Conservation (phyloP, 108 stramenopile genomes). For the Hondaea fermentalgiana region DNA sequence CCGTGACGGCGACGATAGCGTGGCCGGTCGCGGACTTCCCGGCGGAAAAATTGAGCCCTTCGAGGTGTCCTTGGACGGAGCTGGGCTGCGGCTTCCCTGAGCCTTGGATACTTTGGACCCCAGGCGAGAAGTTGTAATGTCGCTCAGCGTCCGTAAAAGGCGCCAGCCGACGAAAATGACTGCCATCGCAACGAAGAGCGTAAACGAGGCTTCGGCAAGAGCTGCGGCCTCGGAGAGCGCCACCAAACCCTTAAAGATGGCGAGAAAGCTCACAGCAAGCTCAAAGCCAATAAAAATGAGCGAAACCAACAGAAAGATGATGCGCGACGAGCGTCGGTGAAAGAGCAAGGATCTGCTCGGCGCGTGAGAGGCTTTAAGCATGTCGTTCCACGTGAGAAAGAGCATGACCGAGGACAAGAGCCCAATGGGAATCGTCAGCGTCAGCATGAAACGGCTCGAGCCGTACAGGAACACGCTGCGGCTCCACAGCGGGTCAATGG, state of each 20-base stretch:
- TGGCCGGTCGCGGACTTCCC: no score
- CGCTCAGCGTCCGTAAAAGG: neutral
- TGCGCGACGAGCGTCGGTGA: neutral
- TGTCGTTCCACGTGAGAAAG: neutral
- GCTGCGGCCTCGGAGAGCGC: neutral
- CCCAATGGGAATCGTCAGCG: neutral
- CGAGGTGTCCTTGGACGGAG: no score
- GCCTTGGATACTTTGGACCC: no score
- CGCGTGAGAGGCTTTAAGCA: neutral
- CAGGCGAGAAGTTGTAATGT: no score
- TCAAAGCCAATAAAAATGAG: neutral
- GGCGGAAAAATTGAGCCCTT: no score
- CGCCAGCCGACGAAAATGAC: neutral
- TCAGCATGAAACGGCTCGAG: neutral
- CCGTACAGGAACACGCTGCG: neutral
- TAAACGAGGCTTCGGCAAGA: neutral
- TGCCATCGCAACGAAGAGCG: neutral
- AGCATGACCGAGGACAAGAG: neutral
- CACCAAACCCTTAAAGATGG: neutral
- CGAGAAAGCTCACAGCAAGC: neutral
- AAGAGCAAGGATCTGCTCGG: neutral
- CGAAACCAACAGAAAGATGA: neutral
- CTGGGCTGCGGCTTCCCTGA: no score
- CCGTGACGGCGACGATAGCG: no score
- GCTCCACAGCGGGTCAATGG: constrained; percentile 4